A percentile compares a stretch with the other conserved stretches of the same genome.
phyloP scores from a whole-genome alignment of 2,329 filamentous ascomycete species.

The Diaporthe sp. region DNA sequence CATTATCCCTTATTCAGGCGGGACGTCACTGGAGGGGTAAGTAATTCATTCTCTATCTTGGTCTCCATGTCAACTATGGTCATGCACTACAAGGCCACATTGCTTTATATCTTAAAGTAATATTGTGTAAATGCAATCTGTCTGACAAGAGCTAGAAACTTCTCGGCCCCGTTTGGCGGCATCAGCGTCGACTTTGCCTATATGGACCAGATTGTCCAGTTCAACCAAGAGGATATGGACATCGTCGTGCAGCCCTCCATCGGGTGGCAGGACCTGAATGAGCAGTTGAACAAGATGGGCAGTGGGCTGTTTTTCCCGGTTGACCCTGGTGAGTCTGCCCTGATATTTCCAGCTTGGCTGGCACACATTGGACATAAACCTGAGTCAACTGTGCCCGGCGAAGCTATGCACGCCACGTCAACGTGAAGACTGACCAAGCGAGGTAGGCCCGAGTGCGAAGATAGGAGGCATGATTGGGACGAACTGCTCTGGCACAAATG shows the following conservation, averaged over 20 bases:
- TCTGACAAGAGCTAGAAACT: slow-evolving; percentile 65
- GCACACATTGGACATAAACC: neutral
- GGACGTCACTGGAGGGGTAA: slow-evolving; percentile 84
- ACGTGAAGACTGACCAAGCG: neutral
- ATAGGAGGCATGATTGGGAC: slow-evolving; percentile 89
- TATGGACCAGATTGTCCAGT: slow-evolving; percentile 85
- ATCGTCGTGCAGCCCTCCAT: slow-evolving; percentile 92
- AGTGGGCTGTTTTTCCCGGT: slow-evolving; percentile 91
- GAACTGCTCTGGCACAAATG: slow-evolving; percentile 83
- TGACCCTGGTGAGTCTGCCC: slow-evolving; percentile 75
- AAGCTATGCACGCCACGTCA: neutral
- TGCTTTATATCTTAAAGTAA: too few species aligned
- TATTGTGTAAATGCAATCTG: too few species aligned
- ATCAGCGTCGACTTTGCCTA: slow-evolving; percentile 90
- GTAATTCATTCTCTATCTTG: neutral
- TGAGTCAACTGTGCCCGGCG: neutral
- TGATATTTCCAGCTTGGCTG: neutral
- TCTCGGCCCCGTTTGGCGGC: slow-evolving; percentile 87
- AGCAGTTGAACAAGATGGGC: slow-evolving; percentile 74
- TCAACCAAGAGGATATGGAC: slow-evolving; percentile 92
- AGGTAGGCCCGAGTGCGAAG: slow-evolving; percentile 72
- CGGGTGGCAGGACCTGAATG: slow-evolving; percentile 92
- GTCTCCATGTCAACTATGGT: neutral
- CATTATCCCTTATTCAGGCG: slow-evolving; percentile 89
- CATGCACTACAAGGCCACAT: neutral